These are phyloP conservation scores for Coemansia sp. DNA, from an alignment of 192 early-diverging fungal species.

Conservation along the genomic window DNA sequence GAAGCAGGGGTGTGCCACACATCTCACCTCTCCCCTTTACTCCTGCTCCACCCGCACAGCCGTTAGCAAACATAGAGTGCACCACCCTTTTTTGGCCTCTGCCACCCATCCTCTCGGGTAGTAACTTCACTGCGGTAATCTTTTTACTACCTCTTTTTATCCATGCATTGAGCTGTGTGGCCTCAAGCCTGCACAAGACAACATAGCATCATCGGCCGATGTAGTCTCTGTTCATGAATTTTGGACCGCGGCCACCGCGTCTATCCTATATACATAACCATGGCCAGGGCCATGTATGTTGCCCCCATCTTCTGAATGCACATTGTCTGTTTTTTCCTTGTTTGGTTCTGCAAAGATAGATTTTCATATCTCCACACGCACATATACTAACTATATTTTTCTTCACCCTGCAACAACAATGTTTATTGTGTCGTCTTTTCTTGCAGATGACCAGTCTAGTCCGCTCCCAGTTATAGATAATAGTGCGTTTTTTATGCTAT, in stretches of 20 bases:
- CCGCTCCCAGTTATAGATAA: not conserved
- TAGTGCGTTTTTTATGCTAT: conserved; percentile 1
- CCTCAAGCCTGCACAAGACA: conserved; percentile 9
- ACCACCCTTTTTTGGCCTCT: not conserved
- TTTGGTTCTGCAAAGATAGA: not conserved
- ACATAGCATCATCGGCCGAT: not conserved
- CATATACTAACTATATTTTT: not conserved
- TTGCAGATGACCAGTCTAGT: not conserved
- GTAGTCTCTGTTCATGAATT: not conserved
- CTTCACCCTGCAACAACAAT: conserved; percentile 1
- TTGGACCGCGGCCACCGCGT: not conserved
- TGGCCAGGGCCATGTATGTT: not conserved
- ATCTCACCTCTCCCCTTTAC: not conserved
- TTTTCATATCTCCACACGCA: not conserved
- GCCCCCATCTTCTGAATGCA: not conserved
- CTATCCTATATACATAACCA: not conserved
- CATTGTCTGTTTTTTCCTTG: not conserved
- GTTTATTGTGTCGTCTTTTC: conserved; percentile 16
- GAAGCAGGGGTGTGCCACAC: not conserved
- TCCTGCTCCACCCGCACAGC: not conserved
- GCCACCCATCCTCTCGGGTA: not conserved
- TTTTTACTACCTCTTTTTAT: conserved; percentile 6
- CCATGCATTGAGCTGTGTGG: conserved; percentile 19
- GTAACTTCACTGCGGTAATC: not conserved
- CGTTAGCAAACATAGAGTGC: conserved; percentile 26